phyloP scores from a whole-genome alignment of 2,329 filamentous ascomycete species.

The Fusarium sp. region DNA sequence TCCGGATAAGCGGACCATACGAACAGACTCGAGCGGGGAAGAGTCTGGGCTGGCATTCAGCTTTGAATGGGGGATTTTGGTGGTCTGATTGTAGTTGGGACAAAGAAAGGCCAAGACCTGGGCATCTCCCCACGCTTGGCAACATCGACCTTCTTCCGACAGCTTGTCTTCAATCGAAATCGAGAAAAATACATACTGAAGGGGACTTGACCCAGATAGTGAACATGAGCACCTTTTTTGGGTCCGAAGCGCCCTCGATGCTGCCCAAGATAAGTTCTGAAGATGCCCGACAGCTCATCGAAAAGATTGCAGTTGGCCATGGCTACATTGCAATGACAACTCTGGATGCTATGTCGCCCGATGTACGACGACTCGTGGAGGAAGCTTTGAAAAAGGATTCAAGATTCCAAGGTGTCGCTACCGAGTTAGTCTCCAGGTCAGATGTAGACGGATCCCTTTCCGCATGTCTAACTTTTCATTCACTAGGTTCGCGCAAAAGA shows the following conservation, averaged over 20 bases:
- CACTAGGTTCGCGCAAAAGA: neutral
- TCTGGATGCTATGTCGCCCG: neutral
- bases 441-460: fast-evolving
- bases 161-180: neutral
- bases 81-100: neutral
- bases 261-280: no score
- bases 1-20: fast-evolving
- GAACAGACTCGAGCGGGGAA: neutral
- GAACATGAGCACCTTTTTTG: neutral
- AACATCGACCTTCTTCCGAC: neutral
- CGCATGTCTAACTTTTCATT: neutral
- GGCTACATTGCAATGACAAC: neutral
- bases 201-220: no score
- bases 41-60: no score
- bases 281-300: neutral
- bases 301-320: neutral
- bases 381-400: neutral
- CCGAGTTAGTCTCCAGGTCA: neutral
- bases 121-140: neutral
- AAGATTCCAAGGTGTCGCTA: neutral
- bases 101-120: neutral
- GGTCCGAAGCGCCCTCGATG: neutral
- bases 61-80: no score
- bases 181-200: neutral
- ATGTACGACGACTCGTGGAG: neutral